Conservation (phyloP, 805 yeast genomes). For the Candida awuae region DNA sequence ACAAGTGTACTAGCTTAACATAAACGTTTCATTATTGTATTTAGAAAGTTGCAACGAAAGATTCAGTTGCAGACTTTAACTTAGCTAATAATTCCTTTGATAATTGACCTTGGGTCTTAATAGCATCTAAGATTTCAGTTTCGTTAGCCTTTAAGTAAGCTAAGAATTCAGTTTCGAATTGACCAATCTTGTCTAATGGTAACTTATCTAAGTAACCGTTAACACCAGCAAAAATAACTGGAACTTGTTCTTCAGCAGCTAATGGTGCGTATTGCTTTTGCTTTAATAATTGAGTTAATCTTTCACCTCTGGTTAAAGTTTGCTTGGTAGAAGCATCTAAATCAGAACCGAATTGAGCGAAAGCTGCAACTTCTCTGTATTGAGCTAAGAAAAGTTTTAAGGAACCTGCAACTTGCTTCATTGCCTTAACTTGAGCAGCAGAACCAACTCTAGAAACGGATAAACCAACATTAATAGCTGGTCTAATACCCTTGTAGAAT, state of each 20-base stretch:
- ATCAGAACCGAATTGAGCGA: slow-evolving; percentile 99
- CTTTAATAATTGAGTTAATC: slow-evolving; percentile 97
- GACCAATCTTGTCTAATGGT: slow-evolving; percentile 77
- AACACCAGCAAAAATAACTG: slow-evolving; percentile 98
- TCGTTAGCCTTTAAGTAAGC: slow-evolving; percentile 89
- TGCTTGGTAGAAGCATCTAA: slow-evolving; percentile 99
- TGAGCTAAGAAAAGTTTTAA: slow-evolving; percentile 99
- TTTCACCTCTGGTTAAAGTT: slow-evolving; percentile 99
- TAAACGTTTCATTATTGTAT: slow-evolving; percentile 9
- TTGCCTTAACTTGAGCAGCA: slow-evolving; percentile 99
- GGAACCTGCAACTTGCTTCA: slow-evolving; percentile 99
- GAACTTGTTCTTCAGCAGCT: slow-evolving; percentile 98
- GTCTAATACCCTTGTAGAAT: slow-evolving; percentile 99
- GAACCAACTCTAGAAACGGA: slow-evolving; percentile 99
- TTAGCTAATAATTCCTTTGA: slow-evolving; percentile 78
- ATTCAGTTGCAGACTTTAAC: slow-evolving; percentile 86
- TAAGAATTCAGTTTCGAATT: slow-evolving; percentile 88
- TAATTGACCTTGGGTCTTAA: slow-evolving; percentile 84
- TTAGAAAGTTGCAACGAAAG: slow-evolving; percentile 87
- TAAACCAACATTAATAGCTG: slow-evolving; percentile 99
- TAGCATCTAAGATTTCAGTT: slow-evolving; percentile 71
- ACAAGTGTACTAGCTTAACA: slow-evolving; percentile 10
- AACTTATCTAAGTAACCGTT: slow-evolving; percentile 94
- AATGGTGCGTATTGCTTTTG: slow-evolving; percentile 96
- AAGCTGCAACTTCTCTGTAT: slow-evolving; percentile 99